Percentiles rank a stretch among this genome's conserved stretches.
Conservation (phyloP, 2,329 filamentous ascomycete genomes). For the Acarospora socialis region DNA sequence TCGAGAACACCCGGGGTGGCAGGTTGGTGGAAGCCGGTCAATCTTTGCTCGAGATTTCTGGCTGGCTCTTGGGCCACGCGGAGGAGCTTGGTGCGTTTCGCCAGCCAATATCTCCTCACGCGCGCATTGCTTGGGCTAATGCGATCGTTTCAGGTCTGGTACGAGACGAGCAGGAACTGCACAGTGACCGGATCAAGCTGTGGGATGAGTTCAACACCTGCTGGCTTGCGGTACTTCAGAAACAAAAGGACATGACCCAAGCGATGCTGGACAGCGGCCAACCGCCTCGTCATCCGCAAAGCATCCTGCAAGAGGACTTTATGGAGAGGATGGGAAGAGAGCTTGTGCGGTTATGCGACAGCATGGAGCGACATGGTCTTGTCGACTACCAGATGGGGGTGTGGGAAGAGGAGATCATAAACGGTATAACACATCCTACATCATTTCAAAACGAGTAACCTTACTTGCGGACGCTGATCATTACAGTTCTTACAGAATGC, state of each 20-base stretch:
- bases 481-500: constrained; percentile 37
- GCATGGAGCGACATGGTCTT: constrained; percentile 77
- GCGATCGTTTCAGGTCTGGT: constrained; percentile 54
- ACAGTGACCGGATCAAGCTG: constrained; percentile 63
- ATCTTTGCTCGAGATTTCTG: constrained; percentile 46
- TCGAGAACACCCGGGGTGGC: constrained; percentile 53
- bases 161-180: constrained; percentile 63
- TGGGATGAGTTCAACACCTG: constrained; percentile 94
- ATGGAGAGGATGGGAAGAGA: constrained; percentile 72
- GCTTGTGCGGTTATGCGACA: constrained; percentile 68
- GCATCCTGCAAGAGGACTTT: constrained; percentile 51
- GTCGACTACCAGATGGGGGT: constrained; percentile 97
- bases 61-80: constrained; percentile 52
- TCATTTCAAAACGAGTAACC: constrained; percentile 1
- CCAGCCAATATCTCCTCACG: constrained; percentile 3
- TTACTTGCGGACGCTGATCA: neutral
- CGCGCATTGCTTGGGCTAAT: constrained; percentile 25
- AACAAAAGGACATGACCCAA: constrained; percentile 61
- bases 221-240: constrained; percentile 73
- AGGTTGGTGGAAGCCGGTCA: constrained; percentile 44
- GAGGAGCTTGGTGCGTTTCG: constrained; percentile 47
- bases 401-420: constrained; percentile 84
- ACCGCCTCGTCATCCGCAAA: constrained; percentile 44
- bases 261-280: constrained; percentile 44
- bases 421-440: constrained; percentile 35